Conservation (phyloP, 345 rosid species). For the Crucihimalaya himalaica region DNA sequence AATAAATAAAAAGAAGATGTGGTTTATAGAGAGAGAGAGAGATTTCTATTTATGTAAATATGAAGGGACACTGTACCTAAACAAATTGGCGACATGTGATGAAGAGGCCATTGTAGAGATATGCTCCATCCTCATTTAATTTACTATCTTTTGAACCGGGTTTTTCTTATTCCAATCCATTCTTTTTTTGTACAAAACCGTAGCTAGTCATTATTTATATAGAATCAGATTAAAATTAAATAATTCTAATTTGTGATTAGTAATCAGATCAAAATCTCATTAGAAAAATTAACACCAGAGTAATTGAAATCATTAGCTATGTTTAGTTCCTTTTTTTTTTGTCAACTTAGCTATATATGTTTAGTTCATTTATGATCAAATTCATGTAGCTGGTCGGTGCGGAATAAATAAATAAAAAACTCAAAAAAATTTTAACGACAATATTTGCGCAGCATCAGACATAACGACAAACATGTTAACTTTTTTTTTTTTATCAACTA, state of each 20-base stretch:
- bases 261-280: neutral
- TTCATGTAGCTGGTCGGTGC: neutral
- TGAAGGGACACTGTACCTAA: constrained; percentile 35
- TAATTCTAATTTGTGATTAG: too few species aligned
- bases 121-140: constrained; percentile 42
- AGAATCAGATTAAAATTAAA: neutral
- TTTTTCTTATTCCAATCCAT: constrained; percentile 1
- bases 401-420: neutral
- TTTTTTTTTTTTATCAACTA: neutral
- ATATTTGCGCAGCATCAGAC: constrained; percentile 1
- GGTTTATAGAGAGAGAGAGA: constrained; percentile 28
- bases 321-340: neutral
- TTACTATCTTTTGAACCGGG: constrained; percentile 30
- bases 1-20: constrained; percentile 34
- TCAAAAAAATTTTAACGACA: too few species aligned
- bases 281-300: neutral
- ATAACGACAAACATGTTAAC: constrained; percentile 8
- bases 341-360: too few species aligned
- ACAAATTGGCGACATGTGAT: constrained; percentile 40
- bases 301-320: neutral
- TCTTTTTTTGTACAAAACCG: constrained; percentile 16
- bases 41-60: constrained; percentile 26
- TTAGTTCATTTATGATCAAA: neutral
- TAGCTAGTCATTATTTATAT: neutral
- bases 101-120: constrained; percentile 39